Conservation (phyloP, 73 alveolate genomes). For the Paramecium primaurelia region DNA sequence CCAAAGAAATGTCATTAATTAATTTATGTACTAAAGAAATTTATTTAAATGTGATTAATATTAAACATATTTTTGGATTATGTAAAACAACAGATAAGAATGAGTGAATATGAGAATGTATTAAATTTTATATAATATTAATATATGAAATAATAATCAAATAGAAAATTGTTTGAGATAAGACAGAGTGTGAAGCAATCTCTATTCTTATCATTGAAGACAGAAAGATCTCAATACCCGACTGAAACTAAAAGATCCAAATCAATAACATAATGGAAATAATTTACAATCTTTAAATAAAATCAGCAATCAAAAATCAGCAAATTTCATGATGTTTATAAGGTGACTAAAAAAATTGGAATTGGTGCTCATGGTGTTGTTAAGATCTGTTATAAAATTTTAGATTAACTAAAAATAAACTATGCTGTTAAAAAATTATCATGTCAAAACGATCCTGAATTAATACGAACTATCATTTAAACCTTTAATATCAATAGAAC, state of each 20-base stretch:
- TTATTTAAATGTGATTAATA: background rate
- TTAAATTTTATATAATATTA: background rate
- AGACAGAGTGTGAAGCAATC: background rate
- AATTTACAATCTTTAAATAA: background rate
- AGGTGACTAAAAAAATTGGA: slow-evolving; percentile 63
- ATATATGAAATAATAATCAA: background rate
- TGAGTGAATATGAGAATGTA: background rate
- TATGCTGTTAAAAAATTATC: slow-evolving; percentile 27
- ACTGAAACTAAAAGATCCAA: background rate
- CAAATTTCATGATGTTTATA: slow-evolving; percentile 8
- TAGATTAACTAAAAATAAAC: slow-evolving; percentile 24
- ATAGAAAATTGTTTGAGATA: background rate
- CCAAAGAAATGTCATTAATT: background rate
- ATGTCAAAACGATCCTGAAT: slow-evolving; percentile 5
- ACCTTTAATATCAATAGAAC: slow-evolving; percentile 33
- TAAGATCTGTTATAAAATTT: background rate
- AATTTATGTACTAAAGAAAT: background rate
- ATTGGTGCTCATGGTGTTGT: slow-evolving; percentile 37
- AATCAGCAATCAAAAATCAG: background rate
- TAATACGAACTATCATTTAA: background rate
- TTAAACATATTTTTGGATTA: background rate
- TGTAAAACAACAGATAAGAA: background rate
- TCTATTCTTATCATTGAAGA: background rate
- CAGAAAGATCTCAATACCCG: background rate
- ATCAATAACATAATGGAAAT: background rate